These are phyloP conservation scores for Leavenworthia alabamica DNA, from an alignment of 345 rosid genomes.

Conservation along the genomic window DNA sequence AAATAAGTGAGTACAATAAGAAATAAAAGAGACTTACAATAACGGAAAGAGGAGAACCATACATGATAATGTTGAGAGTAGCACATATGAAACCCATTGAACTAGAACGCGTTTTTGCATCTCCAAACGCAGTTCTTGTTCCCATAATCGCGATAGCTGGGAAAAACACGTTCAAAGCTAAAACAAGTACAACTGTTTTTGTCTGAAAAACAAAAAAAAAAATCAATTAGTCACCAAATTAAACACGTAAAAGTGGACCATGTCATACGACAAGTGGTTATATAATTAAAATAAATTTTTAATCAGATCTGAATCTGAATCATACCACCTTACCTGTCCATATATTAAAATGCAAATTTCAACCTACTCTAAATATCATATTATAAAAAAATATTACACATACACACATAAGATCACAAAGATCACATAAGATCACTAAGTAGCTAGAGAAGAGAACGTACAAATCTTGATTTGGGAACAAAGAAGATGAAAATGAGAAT, in stretches of 20 bases:
- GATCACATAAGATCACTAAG: background rate
- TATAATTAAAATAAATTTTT: too few relatives aligned
- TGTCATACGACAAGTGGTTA: background rate
- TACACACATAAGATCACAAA: background rate
- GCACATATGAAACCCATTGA: conserved; percentile 56
- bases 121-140: conserved; percentile 36
- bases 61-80: conserved; percentile 62
- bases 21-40: conserved; percentile 40
- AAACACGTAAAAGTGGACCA: conserved; percentile 9
- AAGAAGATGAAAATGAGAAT: conserved; percentile 45
- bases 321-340: conserved; percentile 11
- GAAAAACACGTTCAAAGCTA: conserved; percentile 43
- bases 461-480: conserved; percentile 36
- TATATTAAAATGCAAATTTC: background rate
- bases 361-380: background rate
- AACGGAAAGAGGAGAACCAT: conserved; percentile 76
- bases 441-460: conserved; percentile 25
- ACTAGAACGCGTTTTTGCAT: conserved; percentile 44
- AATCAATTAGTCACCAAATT: background rate
- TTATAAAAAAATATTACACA: background rate
- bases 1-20: background rate
- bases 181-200: conserved; percentile 39
- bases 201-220: conserved; percentile 33
- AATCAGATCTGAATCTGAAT: conserved; percentile 30
- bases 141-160: conserved; percentile 40